Evolutionary conservation across 2,329 filamentous ascomycete species (phyloP).

Genomic region (Ceratocystis ficicola): DNA sequence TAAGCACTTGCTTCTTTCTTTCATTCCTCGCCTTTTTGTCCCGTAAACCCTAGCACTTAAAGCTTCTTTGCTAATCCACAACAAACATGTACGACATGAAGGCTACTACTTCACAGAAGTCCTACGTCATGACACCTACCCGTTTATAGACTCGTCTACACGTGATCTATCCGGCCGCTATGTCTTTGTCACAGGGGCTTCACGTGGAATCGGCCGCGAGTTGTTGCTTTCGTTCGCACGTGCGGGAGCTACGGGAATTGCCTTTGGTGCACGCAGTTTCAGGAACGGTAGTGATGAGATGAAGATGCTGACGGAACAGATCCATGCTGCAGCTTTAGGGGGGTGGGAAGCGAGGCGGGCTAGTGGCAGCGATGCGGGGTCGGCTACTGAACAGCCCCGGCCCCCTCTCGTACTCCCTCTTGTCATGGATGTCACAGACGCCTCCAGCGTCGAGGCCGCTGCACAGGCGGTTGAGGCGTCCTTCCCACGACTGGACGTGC

Average conservation of each 20-base stretch:
- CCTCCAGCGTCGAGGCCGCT: conserved; percentile 28
- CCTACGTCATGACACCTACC: conserved; percentile 41
- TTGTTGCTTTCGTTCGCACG: conserved; percentile 44
- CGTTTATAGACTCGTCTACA: conserved; percentile 35
- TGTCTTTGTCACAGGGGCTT: conserved; percentile 44
- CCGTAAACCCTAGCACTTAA: background rate
- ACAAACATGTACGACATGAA: conserved; percentile 2
- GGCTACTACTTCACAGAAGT: conserved; percentile 27
- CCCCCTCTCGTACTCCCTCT: conserved; percentile 34
- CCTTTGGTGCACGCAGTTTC: conserved; percentile 41
- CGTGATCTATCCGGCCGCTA: conserved; percentile 31
- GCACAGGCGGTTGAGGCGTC: conserved; percentile 25
- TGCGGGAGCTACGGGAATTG: conserved; percentile 41
- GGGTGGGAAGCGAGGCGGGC: background rate
- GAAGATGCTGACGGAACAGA: background rate
- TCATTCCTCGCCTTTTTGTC: background rate
- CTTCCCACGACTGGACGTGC: conserved; percentile 32
- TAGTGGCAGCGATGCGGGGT: conserved; percentile 26
- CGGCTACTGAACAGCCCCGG: conserved; percentile 25
- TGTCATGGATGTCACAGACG: conserved; percentile 31
- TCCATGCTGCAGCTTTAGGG: background rate
- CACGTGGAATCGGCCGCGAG: conserved; percentile 41
- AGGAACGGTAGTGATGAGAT: conserved; percentile 28
- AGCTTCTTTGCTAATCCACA: background rate
- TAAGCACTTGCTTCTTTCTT: background rate